phyloP scores from a whole-genome alignment of 495 filamentous ascomycete genomes.

The Penicillium ochrochloron region DNA sequence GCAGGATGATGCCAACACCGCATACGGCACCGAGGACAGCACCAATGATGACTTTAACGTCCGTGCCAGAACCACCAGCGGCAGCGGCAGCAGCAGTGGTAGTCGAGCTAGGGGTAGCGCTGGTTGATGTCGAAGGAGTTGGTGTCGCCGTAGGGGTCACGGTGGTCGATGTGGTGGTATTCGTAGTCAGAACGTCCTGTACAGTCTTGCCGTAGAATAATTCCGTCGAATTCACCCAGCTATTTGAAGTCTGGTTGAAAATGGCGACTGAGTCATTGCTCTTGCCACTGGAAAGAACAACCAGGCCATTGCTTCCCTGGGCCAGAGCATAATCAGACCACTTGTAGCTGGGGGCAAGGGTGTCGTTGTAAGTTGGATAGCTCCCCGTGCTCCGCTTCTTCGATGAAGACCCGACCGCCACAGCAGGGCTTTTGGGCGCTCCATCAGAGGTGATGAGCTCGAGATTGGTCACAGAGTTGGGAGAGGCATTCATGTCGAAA shows the following conservation, averaged over 20 bases:
- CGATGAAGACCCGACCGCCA: conserved; percentile 36
- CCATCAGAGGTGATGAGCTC: conserved; percentile 59
- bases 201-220: conserved; percentile 59
- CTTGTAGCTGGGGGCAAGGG: conserved; percentile 65
- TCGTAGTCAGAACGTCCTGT: conserved; percentile 43
- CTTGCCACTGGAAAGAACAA: conserved; percentile 79
- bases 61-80: conserved; percentile 41
- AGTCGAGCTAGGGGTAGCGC: conserved; percentile 38
- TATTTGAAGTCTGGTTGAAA: conserved; percentile 78
- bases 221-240: conserved; percentile 77
- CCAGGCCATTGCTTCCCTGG: conserved; percentile 59
- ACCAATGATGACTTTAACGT: conserved; percentile 66
- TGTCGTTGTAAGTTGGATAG: conserved; percentile 80
- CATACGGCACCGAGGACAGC: conserved; percentile 79
- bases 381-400: conserved; percentile 54
- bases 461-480: conserved; percentile 75
- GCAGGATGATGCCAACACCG: conserved; percentile 70
- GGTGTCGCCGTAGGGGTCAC: conserved; percentile 29
- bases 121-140: conserved; percentile 37
- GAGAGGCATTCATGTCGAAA: conserved; percentile 75
- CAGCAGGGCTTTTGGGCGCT: conserved; percentile 39
- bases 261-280: conserved; percentile 64
- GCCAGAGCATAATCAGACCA: conserved; percentile 68
- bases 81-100: conserved; percentile 39
- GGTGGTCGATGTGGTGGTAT: conserved; percentile 43